A percentile compares a stretch with the other conserved stretches of the same genome.
phyloP scores from a whole-genome alignment of 1,284 basidiomycete genomes.

The Rhodotorula mucilaginosa region DNA sequence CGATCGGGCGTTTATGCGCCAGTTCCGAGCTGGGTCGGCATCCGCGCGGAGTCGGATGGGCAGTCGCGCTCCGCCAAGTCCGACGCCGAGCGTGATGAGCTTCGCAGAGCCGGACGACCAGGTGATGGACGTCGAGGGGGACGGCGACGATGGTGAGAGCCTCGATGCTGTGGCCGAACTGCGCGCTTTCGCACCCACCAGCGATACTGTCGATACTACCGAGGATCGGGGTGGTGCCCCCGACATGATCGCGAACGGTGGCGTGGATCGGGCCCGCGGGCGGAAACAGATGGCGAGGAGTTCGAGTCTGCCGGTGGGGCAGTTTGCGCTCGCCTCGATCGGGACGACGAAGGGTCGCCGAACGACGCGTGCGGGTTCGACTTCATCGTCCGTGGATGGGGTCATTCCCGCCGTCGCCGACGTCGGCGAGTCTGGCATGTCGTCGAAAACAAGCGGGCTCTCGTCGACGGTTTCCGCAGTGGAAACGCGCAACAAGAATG shows the following conservation, averaged over 20 bases:
- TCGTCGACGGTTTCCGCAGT: background rate
- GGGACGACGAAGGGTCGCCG: constrained; percentile 1
- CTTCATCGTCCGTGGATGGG: too few relatives aligned
- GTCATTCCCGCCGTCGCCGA: too few relatives aligned
- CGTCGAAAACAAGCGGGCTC: background rate
- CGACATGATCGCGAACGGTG: background rate
- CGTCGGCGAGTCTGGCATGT: background rate
- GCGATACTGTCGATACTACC: background rate
- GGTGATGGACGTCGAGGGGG: constrained; percentile 7
- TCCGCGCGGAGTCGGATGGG: background rate
- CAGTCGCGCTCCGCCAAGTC: constrained; percentile 10
- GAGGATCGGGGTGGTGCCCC: background rate
- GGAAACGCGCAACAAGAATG: constrained; percentile 34
- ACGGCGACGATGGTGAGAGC: constrained; percentile 6
- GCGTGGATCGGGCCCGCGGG: background rate
- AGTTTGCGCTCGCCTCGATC: background rate
- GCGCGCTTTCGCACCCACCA: background rate
- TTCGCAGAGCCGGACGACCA: background rate
- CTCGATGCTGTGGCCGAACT: constrained; percentile 18
- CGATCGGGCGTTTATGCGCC: background rate
- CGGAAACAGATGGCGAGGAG: constrained; percentile 15
- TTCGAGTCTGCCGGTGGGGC: constrained; percentile 29
- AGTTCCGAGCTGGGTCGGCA: too few relatives aligned
- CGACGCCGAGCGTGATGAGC: constrained; percentile 19
- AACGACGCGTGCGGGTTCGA: background rate